phyloP scores from a whole-genome alignment of 108 stramenopile genomes.

The Fragilaria crotonensis region DNA sequence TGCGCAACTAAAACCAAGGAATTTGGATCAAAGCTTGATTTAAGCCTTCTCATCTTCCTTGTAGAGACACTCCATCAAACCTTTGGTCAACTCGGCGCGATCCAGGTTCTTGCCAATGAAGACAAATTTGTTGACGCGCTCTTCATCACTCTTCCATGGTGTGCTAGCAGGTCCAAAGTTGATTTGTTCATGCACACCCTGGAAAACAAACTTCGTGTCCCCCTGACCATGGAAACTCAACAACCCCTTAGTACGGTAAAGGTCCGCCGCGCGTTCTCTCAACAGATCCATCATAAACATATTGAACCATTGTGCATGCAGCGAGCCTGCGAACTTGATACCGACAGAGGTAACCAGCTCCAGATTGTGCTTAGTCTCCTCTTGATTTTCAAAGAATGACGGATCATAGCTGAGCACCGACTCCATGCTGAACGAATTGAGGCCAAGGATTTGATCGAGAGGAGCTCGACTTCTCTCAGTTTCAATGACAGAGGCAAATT shows the following conservation, averaged over 20 bases:
- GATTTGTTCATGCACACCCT: constrained; percentile 97
- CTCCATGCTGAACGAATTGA: constrained; percentile 89
- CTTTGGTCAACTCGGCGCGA: constrained; percentile 73
- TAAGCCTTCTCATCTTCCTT: too few relatives aligned
- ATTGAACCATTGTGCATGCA: constrained; percentile 95
- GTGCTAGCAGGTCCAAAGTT: constrained; percentile 91
- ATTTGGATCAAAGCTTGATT: too few relatives aligned
- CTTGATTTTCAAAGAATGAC: constrained; percentile 75
- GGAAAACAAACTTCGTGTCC: constrained; percentile 93
- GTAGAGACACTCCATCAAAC: constrained; percentile 86
- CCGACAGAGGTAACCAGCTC: constrained; percentile 86
- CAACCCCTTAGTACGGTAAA: constrained; percentile 92
- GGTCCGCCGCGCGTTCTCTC: constrained; percentile 80
- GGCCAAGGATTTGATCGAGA: constrained; percentile 78
- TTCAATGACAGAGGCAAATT: constrained; percentile 85
- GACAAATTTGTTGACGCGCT: constrained; percentile 86
- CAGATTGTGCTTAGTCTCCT: constrained; percentile 81
- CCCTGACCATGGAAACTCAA: constrained; percentile 92
- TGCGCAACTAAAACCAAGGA: too few relatives aligned
- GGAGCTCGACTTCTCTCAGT: constrained; percentile 77
- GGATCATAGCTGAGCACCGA: constrained; percentile 80
- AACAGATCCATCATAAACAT: constrained; percentile 95
- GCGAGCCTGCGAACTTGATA: constrained; percentile 72
- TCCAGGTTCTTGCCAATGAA: constrained; percentile 94
- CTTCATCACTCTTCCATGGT: constrained; percentile 77